Evolutionary conservation across 306 rosid species (phyloP).

Genomic region (Vicia villosa): DNA sequence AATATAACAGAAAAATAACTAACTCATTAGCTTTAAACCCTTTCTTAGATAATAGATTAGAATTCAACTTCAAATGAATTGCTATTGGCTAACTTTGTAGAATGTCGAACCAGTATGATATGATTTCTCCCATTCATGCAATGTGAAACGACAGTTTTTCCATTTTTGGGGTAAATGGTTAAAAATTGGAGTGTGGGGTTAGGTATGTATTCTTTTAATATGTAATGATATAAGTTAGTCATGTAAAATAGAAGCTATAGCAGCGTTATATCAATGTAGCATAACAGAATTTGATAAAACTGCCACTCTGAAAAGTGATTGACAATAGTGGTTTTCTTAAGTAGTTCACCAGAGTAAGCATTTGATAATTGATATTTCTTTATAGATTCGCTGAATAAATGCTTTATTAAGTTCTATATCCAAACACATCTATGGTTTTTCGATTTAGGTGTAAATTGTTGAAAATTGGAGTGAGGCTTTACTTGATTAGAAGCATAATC

Average conservation of each 20-base stretch:
- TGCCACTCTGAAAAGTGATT: too few relatives aligned
- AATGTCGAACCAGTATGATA: slow-evolving; percentile 2
- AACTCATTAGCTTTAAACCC: not conserved
- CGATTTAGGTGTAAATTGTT: not conserved
- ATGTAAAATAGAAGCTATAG: not conserved
- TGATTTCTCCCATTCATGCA: slow-evolving; percentile 18
- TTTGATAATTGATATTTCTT: not conserved
- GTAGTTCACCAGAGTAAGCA: not conserved
- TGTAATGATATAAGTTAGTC: not conserved
- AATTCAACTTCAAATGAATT: slow-evolving; percentile 21
- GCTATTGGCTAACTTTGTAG: not conserved
- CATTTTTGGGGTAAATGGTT: too few relatives aligned
- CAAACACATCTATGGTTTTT: not conserved
- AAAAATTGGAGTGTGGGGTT: slow-evolving; percentile 14
- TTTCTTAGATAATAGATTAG: not conserved
- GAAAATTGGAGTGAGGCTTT: not conserved
- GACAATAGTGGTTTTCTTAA: not conserved
- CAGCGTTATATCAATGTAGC: too few relatives aligned
- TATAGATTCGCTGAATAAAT: not conserved
- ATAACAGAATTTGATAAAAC: too few relatives aligned
- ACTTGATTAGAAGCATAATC: slow-evolving; percentile 7
- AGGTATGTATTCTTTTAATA: not conserved
- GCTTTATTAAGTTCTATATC: not conserved
- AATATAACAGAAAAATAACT: not conserved
- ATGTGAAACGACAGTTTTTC: not conserved